Conservation (phyloP, 2,329 filamentous ascomycete genomes). For the Monosporascus ibericus region DNA sequence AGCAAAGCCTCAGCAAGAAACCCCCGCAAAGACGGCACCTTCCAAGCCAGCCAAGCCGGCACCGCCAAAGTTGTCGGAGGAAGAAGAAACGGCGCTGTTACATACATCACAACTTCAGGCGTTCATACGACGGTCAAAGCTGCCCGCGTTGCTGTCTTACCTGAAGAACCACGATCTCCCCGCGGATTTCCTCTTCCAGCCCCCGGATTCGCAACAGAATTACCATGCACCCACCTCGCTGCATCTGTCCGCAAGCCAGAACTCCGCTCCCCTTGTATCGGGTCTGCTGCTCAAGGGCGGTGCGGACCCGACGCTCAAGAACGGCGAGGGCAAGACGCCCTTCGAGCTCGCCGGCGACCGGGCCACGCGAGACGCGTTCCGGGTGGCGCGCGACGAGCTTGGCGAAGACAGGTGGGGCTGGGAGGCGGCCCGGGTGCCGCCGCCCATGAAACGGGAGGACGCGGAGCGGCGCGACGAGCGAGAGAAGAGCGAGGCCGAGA, state of each 20-base stretch:
- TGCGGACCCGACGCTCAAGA: conserved; percentile 67
- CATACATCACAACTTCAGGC: conserved; percentile 88
- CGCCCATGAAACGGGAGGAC: conserved; percentile 63
- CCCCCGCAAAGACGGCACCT: conserved; percentile 28
- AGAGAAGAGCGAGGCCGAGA: conserved; percentile 64
- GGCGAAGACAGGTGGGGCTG: conserved; percentile 75
- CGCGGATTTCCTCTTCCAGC: conserved; percentile 69
- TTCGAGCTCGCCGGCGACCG: conserved; percentile 87
- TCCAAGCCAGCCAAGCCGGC: conserved; percentile 43
- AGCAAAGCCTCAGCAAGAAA: conserved; percentile 37
- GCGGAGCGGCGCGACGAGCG: conserved; percentile 62
- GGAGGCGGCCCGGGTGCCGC: conserved; percentile 67
- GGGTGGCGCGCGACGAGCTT: conserved; percentile 75
- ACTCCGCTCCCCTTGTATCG: conserved; percentile 68
- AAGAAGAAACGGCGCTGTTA: conserved; percentile 73
- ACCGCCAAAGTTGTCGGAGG: conserved; percentile 65
- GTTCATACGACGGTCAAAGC: conserved; percentile 81
- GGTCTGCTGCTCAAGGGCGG: conserved; percentile 70
- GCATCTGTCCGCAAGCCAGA: conserved; percentile 78
- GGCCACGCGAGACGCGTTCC: conserved; percentile 82
- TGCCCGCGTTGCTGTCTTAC: conserved; percentile 81
- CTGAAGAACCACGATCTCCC: conserved; percentile 68
- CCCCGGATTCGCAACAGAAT: conserved; percentile 57
- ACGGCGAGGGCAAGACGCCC: conserved; percentile 71
- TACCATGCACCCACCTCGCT: conserved; percentile 78